phyloP scores from a whole-genome alignment of 2,329 filamentous ascomycete genomes.

The Aspergillus calidoustus region DNA sequence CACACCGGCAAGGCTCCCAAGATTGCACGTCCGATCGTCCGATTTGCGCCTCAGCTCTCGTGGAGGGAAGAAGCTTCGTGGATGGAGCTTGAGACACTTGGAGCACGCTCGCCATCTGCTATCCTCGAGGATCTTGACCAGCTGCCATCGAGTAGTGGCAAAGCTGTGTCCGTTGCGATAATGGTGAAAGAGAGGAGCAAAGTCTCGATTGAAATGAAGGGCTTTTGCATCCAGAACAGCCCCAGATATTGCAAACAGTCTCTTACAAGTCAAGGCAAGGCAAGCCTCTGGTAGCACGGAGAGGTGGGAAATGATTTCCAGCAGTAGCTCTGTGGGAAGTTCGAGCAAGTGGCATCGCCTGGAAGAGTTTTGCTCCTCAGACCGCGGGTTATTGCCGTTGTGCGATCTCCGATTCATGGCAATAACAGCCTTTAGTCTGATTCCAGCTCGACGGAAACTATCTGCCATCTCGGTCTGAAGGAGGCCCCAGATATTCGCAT shows the following conservation, averaged over 20 bases:
- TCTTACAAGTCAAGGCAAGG: slow-evolving; percentile 45
- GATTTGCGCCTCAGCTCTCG: slow-evolving; percentile 40
- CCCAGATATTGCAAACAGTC: slow-evolving; percentile 39
- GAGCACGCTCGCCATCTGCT: slow-evolving; percentile 42
- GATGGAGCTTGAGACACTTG: slow-evolving; percentile 45
- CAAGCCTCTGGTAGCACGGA: slow-evolving; percentile 40
- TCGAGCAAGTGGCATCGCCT: slow-evolving; percentile 40
- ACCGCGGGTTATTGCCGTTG: slow-evolving; percentile 19
- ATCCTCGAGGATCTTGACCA: slow-evolving; percentile 43
- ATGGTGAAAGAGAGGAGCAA: slow-evolving; percentile 46
- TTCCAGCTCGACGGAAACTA: slow-evolving; percentile 35
- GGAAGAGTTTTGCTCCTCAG: slow-evolving; percentile 20
- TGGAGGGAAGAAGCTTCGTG: slow-evolving; percentile 37
- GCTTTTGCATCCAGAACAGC: slow-evolving; percentile 36
- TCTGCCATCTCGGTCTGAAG: slow-evolving; percentile 32
- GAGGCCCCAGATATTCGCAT: slow-evolving; percentile 25
- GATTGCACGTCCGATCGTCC: slow-evolving; percentile 37
- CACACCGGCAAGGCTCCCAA: slow-evolving; percentile 41
- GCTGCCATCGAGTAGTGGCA: slow-evolving; percentile 41
- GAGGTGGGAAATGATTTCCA: slow-evolving; percentile 43
- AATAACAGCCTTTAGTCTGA: slow-evolving; percentile 35
- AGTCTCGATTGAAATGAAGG: slow-evolving; percentile 44
- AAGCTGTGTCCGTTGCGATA: slow-evolving; percentile 44
- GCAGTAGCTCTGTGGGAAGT: slow-evolving; percentile 43
- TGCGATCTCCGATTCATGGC: slow-evolving; percentile 36